Base-by-base conservation (phyloP, 768 basidiomycete genomes). In the Sarcodon aspratus region DNA sequence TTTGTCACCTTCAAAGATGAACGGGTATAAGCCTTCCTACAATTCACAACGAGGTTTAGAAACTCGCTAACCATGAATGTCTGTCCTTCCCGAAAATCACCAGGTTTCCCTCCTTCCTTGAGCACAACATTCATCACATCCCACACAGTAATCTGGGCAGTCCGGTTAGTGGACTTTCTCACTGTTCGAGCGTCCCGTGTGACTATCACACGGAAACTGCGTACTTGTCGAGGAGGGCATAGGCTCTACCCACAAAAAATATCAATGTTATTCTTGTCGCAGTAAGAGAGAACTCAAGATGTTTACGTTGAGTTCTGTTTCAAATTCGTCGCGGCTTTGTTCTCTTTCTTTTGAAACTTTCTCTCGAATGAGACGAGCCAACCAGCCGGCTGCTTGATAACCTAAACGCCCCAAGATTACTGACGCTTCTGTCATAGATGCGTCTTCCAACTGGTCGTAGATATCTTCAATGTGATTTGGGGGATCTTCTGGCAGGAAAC, bases 121-220 rank as follows among this genome's bases (percentile, higher is more conserved):
- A 69, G 56, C 0, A 65, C 67, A 27, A 85, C 51, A 10, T 66
- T 67, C 3, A 76, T 64, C 2, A 77, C 81, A 57, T 94, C 88
- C 89, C 89, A 93, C 3, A 94, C 74, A 0, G 85, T 93, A 48
- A 97, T 55, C 59, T 88, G 85, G 0, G 82, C 92, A 1, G 66
- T 70, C 45, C 88, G 74, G 51, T 74, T 67, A 7, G 76, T 67
- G 0, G 73, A 70, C 46, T 73, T 68, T 51, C 73, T 71, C 0
- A 59, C 54, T 27, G 78, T 81, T 34, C 70, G 69, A 13, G 78
- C 75, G 58, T 87, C 93, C 54, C 75, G 67, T 12, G 83, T 72
- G 11, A 80, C 68, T 12, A 92, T 59, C 6, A 94, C 78, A 38
- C 89, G 72, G 65, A 95, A 92, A 46, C 72, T 78, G 37, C 81